Evolutionary conservation across 768 basidiomycete genomes (phyloP).

Genomic region (Trametes elegans): DNA sequence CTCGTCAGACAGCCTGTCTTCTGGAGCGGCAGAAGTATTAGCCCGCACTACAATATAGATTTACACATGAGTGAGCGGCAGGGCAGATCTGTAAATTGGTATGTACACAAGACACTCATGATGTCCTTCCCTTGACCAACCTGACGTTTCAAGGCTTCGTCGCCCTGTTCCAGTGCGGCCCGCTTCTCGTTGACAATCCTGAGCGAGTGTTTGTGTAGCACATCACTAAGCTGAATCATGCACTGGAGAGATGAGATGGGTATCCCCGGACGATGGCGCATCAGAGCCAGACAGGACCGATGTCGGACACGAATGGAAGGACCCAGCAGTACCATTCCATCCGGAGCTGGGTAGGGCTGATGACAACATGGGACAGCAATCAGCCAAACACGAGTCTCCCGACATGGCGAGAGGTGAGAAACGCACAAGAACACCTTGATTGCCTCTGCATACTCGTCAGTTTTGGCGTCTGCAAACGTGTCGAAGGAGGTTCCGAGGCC

Average conservation of each 20-base stretch:
- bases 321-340: too few species aligned
- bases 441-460: too few species aligned
- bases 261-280: constrained; percentile 31
- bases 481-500: background rate
- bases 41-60: constrained; percentile 33
- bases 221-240: constrained; percentile 33
- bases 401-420: too few species aligned
- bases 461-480: too few species aligned
- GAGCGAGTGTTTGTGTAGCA: constrained; percentile 34
- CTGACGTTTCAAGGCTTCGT: constrained; percentile 32
- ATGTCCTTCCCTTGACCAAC: constrained; percentile 43
- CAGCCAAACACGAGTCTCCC: too few species aligned
- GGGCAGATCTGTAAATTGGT: background rate
- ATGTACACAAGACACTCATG: constrained; percentile 43
- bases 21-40: constrained; percentile 30
- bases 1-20: constrained; percentile 17
- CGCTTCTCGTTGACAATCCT: constrained; percentile 38
- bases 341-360: too few species aligned
- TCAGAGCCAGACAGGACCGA: constrained; percentile 26
- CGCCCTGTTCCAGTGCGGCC: constrained; percentile 32
- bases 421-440: too few species aligned
- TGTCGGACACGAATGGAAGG: constrained; percentile 12
- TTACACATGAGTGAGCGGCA: background rate
- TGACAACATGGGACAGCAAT: too few species aligned
- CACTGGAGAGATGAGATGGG: constrained; percentile 33